phyloP scores from a whole-genome alignment of 1,139 yeast species.

The Kodamaea alishanica region DNA sequence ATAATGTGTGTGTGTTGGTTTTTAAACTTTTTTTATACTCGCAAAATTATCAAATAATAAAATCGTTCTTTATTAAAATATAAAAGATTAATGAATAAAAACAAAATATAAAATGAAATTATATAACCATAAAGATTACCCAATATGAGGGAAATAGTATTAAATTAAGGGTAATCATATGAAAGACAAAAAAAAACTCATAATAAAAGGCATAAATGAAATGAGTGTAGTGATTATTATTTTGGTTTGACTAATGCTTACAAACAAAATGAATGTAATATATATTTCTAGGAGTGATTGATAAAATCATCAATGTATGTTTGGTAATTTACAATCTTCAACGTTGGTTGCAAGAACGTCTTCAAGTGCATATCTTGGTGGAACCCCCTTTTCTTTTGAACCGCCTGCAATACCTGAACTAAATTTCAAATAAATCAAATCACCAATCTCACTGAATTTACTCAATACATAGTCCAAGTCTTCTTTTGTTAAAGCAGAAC shows the following conservation, averaged over 20 bases:
- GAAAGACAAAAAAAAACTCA: neutral
- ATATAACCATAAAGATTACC: too few species aligned
- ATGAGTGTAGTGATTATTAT: neutral
- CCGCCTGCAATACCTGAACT: slow-evolving; percentile 78
- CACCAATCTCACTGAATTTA: slow-evolving; percentile 78
- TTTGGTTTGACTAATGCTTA: neutral
- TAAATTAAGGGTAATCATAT: neutral
- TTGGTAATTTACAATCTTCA: slow-evolving; percentile 56
- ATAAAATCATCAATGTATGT: neutral
- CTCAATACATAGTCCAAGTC: slow-evolving; percentile 81
- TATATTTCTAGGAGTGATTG: too few species aligned
- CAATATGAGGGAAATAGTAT: neutral
- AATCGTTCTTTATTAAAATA: too few species aligned
- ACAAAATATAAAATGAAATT: neutral
- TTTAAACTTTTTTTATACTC: too few species aligned
- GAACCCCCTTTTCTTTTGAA: slow-evolving; percentile 48
- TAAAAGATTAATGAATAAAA: neutral
- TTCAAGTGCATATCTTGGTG: slow-evolving; percentile 74
- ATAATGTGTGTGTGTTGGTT: too few species aligned
- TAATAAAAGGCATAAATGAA: neutral
- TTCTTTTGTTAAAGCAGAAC: slow-evolving; percentile 87
- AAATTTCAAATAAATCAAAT: slow-evolving; percentile 66
- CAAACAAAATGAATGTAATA: too few species aligned
- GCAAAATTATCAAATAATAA: too few species aligned
- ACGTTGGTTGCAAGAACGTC: slow-evolving; percentile 74